Base-by-base conservation (phyloP, 2,329 filamentous ascomycete species). In the Talaromyces albobiverticillius region DNA sequence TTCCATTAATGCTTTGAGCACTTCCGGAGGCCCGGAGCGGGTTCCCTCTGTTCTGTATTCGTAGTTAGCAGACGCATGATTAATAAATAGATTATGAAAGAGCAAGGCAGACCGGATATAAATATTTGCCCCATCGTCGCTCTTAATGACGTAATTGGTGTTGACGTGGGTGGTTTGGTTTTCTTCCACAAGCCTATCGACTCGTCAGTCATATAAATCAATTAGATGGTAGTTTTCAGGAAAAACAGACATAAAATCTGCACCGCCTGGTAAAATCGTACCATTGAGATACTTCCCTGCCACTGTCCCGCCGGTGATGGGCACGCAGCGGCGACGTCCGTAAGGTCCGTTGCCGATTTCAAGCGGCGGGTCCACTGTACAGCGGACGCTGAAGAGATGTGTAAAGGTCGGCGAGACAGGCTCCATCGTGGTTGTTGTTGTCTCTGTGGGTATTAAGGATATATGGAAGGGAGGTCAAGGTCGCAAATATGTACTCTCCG, bases 271-370 rank as follows among this genome's bases (percentile, higher is more conserved):
- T 13, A 64, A 53, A 8, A 66, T 58, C 50, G 63, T 59, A 8
- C 62, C 64, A 6, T 59, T 62, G 6, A 66, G 34, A 48, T 61
- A 59, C 2, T 62, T 61, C 10, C 62, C 62, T 7, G 42, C 6
- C n/a, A 64, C 62, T 1, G 58, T 58, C 0, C 60, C 62, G 1
- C 59, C 59, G 18, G 57, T 56, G 18, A 65, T 64, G 6, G 60
- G 60, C 11, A 66, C 59, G 22, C 63, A 64, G 32, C 64, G 60
- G 4, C 63, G 59, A 26, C 62, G 57, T 22, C 64, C 63, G 55
- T 63, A 65, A 1, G 61, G 61, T 1, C 62, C 62, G 46, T 59
- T 56, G 2, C 61, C 62, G 36, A 64, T 63, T 38, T 66, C 64
- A 36, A 66, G 51, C 1, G 63, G 64, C 22, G 62, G 51, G 16